Conservation (phyloP, 2,329 filamentous ascomycete species). For the Cercospora brassicicola region DNA sequence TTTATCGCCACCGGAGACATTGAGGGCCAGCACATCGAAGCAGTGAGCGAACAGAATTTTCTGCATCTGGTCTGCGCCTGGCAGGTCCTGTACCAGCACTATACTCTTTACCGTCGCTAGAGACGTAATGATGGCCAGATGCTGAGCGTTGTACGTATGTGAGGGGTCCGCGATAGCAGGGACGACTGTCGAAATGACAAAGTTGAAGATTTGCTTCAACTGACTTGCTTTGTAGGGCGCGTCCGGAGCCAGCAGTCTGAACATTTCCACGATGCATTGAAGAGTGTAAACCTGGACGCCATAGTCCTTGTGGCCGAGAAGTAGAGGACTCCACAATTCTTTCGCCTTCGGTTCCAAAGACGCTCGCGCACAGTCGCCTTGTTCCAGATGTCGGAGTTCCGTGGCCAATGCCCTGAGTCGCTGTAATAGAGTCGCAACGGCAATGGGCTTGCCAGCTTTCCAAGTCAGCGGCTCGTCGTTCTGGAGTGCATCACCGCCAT, state of each 20-base stretch:
- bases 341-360: conserved; percentile 82
- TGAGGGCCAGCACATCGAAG: conserved; percentile 86
- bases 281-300: conserved; percentile 88
- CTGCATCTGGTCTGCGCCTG: conserved; percentile 75
- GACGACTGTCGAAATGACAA: conserved; percentile 80
- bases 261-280: conserved; percentile 87
- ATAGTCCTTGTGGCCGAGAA: conserved; percentile 87
- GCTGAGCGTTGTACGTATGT: conserved; percentile 87
- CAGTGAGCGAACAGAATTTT: conserved; percentile 80
- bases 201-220: conserved; percentile 92
- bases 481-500: conserved; percentile 51
- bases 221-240: conserved; percentile 89
- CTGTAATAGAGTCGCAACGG: conserved; percentile 75
- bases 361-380: conserved; percentile 79
- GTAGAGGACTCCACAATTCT: conserved; percentile 76
- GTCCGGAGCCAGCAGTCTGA: conserved; percentile 89
- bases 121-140: conserved; percentile 86
- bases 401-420: conserved; percentile 77
- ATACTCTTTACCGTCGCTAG: conserved; percentile 93
- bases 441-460: conserved; percentile 86
- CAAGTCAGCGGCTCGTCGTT: conserved; percentile 89
- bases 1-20: conserved; percentile 70
- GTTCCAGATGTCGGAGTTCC: conserved; percentile 82
- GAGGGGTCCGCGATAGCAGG: conserved; percentile 82
- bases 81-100: conserved; percentile 83